Conservation (phyloP, 192 early-diverging fungal genomes). For the Polychytrium aggregatum region DNA sequence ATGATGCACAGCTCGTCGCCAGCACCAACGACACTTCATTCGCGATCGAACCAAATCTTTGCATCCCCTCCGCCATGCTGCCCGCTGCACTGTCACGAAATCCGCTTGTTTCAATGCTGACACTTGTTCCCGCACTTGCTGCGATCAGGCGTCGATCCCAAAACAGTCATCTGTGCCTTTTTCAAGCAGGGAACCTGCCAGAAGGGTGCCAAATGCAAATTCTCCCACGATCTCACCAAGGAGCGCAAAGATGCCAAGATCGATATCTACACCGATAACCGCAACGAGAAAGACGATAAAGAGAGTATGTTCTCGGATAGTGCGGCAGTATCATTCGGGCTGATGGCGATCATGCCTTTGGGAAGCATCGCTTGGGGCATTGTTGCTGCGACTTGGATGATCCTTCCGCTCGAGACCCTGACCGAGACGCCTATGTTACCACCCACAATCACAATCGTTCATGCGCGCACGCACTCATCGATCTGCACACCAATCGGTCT, state of each 20-base stretch:
- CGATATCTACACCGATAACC: conserved; percentile 86
- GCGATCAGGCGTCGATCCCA: conserved; percentile 90
- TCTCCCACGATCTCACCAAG: conserved; percentile 87
- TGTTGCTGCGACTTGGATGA: no score
- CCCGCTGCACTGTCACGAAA: no score
- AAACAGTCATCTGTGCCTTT: conserved; percentile 82
- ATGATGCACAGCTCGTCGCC: no score
- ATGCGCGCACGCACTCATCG: background rate
- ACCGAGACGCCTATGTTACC: background rate
- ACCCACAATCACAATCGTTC: background rate
- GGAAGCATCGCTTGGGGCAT: no score
- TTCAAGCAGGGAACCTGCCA: conserved; percentile 88
- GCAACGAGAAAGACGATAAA: conserved; percentile 37
- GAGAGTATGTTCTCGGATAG: no score
- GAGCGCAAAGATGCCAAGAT: conserved; percentile 85
- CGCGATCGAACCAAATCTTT: no score
- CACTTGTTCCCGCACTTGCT: no score
- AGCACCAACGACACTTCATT: no score
- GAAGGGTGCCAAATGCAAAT: conserved; percentile 91
- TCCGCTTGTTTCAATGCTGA: no score
- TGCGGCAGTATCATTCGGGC: no score
- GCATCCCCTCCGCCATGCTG: no score
- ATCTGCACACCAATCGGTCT: background rate
- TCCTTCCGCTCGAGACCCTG: background rate
- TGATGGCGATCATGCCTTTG: no score